Evolutionary conservation across 2,329 filamentous ascomycete genomes (phyloP).

Genomic region (Paraconiothyrium brasiliense): DNA sequence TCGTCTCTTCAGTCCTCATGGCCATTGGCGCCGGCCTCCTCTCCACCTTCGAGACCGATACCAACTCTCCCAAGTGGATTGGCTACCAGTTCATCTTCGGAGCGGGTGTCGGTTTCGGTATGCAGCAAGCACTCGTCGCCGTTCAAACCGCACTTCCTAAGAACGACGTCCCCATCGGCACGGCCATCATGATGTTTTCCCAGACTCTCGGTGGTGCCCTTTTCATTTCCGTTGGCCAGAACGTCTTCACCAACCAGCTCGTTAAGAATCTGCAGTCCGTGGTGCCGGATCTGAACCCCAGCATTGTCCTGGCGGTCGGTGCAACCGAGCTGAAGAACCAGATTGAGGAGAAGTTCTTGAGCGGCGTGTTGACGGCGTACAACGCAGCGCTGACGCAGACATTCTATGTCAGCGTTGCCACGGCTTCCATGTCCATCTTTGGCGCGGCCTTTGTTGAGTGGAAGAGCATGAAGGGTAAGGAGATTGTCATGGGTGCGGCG

Average conservation of each 20-base stretch:
- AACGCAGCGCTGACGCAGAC: conserved; percentile 67
- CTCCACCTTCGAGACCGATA: conserved; percentile 53
- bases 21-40: conserved; percentile 58
- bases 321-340: conserved; percentile 67
- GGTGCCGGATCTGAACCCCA: conserved; percentile 54
- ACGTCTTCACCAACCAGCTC: conserved; percentile 61
- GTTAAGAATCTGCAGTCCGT: conserved; percentile 51
- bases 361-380: conserved; percentile 69
- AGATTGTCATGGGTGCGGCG: conserved; percentile 51
- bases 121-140: conserved; percentile 59
- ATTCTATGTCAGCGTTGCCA: conserved; percentile 68
- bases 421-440: conserved; percentile 63
- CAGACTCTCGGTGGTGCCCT: conserved; percentile 60
- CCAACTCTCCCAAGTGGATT: conserved; percentile 49
- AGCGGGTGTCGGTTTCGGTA: conserved; percentile 57
- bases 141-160: conserved; percentile 56
- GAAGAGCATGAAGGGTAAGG: conserved; percentile 71
- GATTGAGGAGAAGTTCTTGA: conserved; percentile 62
- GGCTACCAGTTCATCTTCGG: conserved; percentile 53
- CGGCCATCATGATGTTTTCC: conserved; percentile 58
- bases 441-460: conserved; percentile 69
- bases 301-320: conserved; percentile 57
- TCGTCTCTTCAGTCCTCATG: conserved; percentile 54
- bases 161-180: conserved; percentile 58
- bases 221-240: conserved; percentile 60